Percentiles rank a stretch among this genome's conserved stretches.
phyloP scores from a whole-genome alignment of 306 rosid genomes.

The Erythrophleum fordii region DNA sequence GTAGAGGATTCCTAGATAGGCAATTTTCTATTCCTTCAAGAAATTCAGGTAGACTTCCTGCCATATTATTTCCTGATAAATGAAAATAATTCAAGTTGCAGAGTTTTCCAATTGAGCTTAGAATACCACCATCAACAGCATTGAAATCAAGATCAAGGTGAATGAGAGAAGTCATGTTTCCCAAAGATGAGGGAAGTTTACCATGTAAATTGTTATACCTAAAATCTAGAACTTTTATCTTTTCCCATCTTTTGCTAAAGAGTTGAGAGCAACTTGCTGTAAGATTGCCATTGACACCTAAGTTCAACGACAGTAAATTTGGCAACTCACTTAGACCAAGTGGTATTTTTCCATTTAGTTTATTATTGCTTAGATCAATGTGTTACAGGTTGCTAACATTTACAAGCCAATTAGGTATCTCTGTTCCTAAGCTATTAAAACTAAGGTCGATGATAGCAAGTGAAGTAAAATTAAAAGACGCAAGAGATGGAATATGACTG shows the following conservation, averaged over 20 bases:
- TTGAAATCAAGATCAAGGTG: constrained; percentile 29
- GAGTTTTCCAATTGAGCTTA: constrained; percentile 43
- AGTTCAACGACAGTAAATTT: constrained; percentile 27
- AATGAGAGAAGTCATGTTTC: constrained; percentile 53
- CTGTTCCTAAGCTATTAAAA: constrained; percentile 24
- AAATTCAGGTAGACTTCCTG: constrained; percentile 43
- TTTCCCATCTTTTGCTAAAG: constrained; percentile 45
- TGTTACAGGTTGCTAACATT: constrained; percentile 41
- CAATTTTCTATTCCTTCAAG: constrained; percentile 39
- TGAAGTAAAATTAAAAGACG: constrained; percentile 43
- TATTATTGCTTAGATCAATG: constrained; percentile 11
- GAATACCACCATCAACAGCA: constrained; percentile 42
- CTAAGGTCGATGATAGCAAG: constrained; percentile 45
- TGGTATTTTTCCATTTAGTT: constrained; percentile 54
- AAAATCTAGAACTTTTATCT: constrained; percentile 33
- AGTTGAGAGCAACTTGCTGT: constrained; percentile 48
- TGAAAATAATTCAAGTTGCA: constrained; percentile 21
- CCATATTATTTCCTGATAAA: constrained; percentile 38
- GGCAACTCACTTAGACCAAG: constrained; percentile 48
- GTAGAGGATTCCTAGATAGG: constrained; percentile 31
- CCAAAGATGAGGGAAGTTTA: constrained; percentile 48
- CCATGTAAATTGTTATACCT: constrained; percentile 39
- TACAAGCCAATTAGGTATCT: constrained; percentile 51
- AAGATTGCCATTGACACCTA: constrained; percentile 23
- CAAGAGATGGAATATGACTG: constrained; percentile 37